phyloP scores from a whole-genome alignment of 805 yeast genomes.

The Yamadazyma nakazawae region DNA sequence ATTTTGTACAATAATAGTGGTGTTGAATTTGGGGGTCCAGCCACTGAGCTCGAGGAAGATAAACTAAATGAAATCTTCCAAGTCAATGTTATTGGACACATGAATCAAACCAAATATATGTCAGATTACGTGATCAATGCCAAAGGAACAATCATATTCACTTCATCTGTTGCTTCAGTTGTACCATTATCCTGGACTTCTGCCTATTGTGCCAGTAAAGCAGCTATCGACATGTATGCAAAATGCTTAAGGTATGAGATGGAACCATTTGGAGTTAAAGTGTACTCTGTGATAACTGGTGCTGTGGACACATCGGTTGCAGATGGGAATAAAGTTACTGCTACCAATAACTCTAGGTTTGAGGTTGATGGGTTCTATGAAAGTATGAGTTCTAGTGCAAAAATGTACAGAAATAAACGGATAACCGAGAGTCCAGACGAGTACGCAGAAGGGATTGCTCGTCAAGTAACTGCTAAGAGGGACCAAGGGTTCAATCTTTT shows the following conservation, averaged over 20 bases:
- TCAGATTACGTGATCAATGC: constrained; percentile 26
- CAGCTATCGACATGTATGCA: constrained; percentile 18
- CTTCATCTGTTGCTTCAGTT: constrained; percentile 31
- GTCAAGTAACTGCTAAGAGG: constrained; percentile 15
- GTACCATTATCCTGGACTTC: constrained; percentile 32
- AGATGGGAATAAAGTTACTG: constrained; percentile 1
- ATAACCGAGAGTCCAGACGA: constrained; percentile 19
- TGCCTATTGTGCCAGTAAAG: constrained; percentile 35
- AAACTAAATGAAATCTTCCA: constrained; percentile 21
- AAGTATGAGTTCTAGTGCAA: constrained; percentile 17
- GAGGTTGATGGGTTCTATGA: constrained; percentile 16
- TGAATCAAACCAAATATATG: constrained; percentile 32
- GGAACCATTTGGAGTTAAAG: constrained; percentile 19
- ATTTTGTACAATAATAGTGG: constrained; percentile 45
- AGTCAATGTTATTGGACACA: constrained; percentile 40
- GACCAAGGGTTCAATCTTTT: constrained; percentile 28
- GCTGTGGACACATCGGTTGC: constrained; percentile 18
- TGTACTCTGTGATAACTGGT: constrained; percentile 18
- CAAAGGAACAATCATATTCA: constrained; percentile 36
- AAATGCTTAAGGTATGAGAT: constrained; percentile 16
- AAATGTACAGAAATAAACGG: constrained; percentile 20
- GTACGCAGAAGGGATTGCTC: constrained; percentile 25
- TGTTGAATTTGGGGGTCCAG: constrained; percentile 20
- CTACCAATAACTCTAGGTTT: constrained; percentile 1
- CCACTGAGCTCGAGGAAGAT: constrained; percentile 29